Evolutionary conservation across 208 protist species (phyloP), one percentile per base, ranked within the genome.

Genomic region (Leishmania aethiopica): DNA sequence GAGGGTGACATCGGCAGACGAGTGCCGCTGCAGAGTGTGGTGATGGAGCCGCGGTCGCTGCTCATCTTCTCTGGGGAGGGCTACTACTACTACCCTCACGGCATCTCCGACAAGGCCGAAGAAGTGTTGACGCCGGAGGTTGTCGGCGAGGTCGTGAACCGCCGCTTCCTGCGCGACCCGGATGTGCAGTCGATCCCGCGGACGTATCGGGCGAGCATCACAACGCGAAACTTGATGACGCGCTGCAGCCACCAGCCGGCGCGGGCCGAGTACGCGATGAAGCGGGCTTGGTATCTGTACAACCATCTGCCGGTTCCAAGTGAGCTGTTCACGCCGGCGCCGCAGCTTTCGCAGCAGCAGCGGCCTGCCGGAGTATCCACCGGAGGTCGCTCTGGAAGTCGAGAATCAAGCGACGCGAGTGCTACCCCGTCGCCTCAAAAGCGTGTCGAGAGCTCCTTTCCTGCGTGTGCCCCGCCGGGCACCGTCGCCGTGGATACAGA

Each of bases 1-100:
- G 90, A 96, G 17, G 92, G 92, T 0, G 87, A 84, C 19, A 98
- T 98, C 81, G 89, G 91, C 1, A 37, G 69, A 77, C 82, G 93
- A 53, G 64, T 69, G 37, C 95, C 95, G 25, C 64, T 96, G 67
- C 89, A 94, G 71, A 92, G 78, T 60, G 91, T 97, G 15, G 93
- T 98, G 35, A 64, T 98, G 77, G 94, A 98, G 88, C 96, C 95
- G 1, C 89, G 96, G 32, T 97, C 94, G 15, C 80, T 98, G 60
- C 80, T 98, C 11, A 83, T 98, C 69, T 98, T 98, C 81, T 82
- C 84, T 13, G 88, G 91, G 3, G 91, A 94, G 57, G 93, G 89
- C 35, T 98, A 96, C 81, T 92, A 95, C 82, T 92, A 96, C 86
- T 91, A 97, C 81, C 95, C 94, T 32, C 96, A 98, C 79, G 96